These are phyloP conservation scores for Neurospora tetraspora DNA, from an alignment of 495 filamentous ascomycete species.

Conservation along the genomic window DNA sequence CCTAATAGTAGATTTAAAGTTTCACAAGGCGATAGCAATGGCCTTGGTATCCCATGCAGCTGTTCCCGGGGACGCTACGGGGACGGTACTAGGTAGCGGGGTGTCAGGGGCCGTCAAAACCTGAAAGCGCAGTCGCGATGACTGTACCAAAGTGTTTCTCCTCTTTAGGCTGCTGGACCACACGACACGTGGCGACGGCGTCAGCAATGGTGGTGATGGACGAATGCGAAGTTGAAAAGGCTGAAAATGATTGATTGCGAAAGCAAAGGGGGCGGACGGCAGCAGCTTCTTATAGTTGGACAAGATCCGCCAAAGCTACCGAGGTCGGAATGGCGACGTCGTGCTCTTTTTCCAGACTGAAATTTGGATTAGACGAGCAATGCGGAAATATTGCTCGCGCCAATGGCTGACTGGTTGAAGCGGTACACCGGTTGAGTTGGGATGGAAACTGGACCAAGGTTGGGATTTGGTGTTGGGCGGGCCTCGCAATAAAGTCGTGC, in stretches of 20 bases:
- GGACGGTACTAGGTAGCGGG: not conserved
- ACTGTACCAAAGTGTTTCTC: not conserved
- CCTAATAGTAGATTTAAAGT: not conserved
- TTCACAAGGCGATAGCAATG: not conserved
- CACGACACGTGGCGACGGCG: not conserved
- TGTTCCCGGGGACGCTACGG: not conserved
- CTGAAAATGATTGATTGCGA: not conserved
- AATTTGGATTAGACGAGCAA: not conserved
- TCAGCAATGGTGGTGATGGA: not conserved
- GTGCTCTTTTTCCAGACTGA: not conserved
- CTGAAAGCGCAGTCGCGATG: not conserved
- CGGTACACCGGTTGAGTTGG: not conserved
- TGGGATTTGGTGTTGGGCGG: not conserved
- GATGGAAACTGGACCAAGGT: not conserved
- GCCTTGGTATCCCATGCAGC: not conserved
- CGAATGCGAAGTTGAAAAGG: not conserved
- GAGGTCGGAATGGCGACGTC: not conserved
- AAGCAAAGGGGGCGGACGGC: not conserved
- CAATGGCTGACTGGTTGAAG: not conserved
- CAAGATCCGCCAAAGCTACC: not conserved
- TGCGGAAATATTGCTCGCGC: not conserved
- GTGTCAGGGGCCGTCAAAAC: not conserved
- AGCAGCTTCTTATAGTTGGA: not conserved
- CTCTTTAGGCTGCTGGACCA: not conserved
- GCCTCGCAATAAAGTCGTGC: not conserved